phyloP scores from a whole-genome alignment of 495 filamentous ascomycete species.

The Penicillium malachiteum region DNA sequence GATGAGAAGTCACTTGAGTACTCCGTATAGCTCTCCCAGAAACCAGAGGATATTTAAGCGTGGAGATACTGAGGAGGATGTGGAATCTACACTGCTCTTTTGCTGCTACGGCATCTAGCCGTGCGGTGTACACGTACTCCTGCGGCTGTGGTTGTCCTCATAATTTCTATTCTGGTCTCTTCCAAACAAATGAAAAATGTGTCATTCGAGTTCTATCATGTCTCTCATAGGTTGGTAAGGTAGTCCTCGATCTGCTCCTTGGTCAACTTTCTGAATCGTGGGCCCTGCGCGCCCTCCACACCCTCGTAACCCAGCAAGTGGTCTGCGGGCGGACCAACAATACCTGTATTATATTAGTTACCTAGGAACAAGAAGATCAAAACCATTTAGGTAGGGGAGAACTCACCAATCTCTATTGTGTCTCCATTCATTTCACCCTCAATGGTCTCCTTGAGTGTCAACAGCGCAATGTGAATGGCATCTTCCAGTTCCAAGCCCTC shows the following conservation, averaged over 20 bases:
- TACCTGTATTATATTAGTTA: conserved; percentile 54
- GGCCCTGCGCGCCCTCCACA: conserved; percentile 83
- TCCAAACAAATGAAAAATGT: conserved; percentile 10
- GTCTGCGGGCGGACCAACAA: conserved; percentile 91
- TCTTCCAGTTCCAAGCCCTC: conserved; percentile 97
- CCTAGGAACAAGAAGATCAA: neutral
- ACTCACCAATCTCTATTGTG: conserved; percentile 94
- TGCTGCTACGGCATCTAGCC: too few relatives aligned
- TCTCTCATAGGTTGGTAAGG: conserved; percentile 80
- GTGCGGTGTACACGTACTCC: neutral
- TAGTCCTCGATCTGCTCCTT: conserved; percentile 99
- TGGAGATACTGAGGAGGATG: neutral
- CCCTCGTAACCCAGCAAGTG: conserved; percentile 91
- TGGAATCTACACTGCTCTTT: too few relatives aligned
- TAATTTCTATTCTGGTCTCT: neutral
- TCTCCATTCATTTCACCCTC: conserved; percentile 99
- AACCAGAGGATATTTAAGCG: neutral
- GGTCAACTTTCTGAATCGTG: conserved; percentile 92
- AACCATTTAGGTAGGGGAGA: neutral
- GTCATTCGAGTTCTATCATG: conserved; percentile 27
- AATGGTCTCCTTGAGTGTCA: conserved; percentile 98
- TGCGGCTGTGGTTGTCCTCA: conserved; percentile 2
- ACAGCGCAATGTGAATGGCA: conserved; percentile 94
- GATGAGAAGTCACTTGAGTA: neutral
- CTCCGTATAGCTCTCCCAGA: neutral